These are phyloP conservation scores for Acrocalymma vagum DNA, from an alignment of 2,329 filamentous ascomycete genomes.

Conservation along the genomic window DNA sequence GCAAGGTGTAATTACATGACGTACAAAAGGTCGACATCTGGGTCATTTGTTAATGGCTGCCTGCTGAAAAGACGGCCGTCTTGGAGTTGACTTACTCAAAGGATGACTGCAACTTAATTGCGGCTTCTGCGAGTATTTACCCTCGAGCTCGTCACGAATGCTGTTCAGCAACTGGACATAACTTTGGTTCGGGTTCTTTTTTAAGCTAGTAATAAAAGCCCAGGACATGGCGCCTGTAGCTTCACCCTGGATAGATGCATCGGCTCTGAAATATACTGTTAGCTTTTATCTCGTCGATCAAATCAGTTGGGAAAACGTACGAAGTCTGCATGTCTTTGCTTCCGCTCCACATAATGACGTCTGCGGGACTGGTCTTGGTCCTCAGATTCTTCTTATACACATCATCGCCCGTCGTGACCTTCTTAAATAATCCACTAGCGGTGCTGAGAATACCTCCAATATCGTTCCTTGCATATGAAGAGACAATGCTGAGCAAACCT, in stretches of 20 bases:
- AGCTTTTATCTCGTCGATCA: neutral
- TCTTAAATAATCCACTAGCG: slow-evolving; percentile 87
- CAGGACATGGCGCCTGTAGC: slow-evolving; percentile 98
- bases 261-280: slow-evolving; percentile 68
- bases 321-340: slow-evolving; percentile 96
- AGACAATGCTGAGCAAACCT: slow-evolving; percentile 75
- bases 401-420: slow-evolving; percentile 80
- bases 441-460: slow-evolving; percentile 81
- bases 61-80: too few relatives aligned
- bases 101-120: slow-evolving; percentile 97
- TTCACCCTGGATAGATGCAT: slow-evolving; percentile 86
- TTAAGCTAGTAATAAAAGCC: slow-evolving; percentile 91
- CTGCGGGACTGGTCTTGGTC: slow-evolving; percentile 92
- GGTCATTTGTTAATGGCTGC: slow-evolving; percentile 9
- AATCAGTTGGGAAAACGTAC: slow-evolving; percentile 60
- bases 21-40: slow-evolving; percentile 55
- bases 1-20: slow-evolving; percentile 48
- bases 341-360: slow-evolving; percentile 98
- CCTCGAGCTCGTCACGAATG: slow-evolving; percentile 86
- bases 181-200: slow-evolving; percentile 93
- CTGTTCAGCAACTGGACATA: slow-evolving; percentile 96
- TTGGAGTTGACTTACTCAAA: slow-evolving; percentile 74
- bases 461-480: slow-evolving; percentile 84
- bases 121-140: slow-evolving; percentile 92
- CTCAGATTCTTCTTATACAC: slow-evolving; percentile 81